phyloP scores from a whole-genome alignment of 176 grass and related monocot species.

The Areca catechu region DNA sequence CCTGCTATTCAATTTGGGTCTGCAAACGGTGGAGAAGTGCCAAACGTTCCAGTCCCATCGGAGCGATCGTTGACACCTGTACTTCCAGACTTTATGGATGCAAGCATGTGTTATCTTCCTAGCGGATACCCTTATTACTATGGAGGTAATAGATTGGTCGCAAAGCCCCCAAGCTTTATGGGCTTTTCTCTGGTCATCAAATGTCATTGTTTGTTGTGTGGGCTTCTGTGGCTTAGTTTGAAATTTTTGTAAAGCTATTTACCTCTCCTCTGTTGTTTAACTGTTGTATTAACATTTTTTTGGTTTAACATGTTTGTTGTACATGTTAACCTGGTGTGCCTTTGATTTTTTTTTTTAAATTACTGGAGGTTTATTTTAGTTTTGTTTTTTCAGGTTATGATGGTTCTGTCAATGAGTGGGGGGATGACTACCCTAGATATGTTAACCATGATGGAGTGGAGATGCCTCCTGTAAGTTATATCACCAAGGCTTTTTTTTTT shows the following conservation, averaged over 20 bases:
- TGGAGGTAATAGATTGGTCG: constrained; percentile 18
- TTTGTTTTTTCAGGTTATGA: constrained; percentile 51
- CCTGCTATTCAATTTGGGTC: constrained; percentile 40
- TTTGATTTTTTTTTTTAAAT: neutral
- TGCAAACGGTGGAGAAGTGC: constrained; percentile 31
- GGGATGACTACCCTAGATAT: constrained; percentile 45
- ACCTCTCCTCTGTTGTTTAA: too few species aligned
- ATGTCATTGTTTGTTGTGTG: too few species aligned
- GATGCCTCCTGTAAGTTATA: constrained; percentile 33
- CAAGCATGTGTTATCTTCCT: constrained; percentile 52
- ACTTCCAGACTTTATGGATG: constrained; percentile 70
- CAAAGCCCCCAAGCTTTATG: too few species aligned
- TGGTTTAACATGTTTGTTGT: neutral
- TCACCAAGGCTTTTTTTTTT: constrained; percentile 3
- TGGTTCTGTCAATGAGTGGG: constrained; percentile 69
- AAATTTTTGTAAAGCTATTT: too few species aligned
- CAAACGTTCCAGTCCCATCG: constrained; percentile 17
- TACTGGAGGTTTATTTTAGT: neutral
- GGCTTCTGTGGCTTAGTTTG: too few species aligned
- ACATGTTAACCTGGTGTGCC: neutral
- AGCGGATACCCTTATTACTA: constrained; percentile 71
- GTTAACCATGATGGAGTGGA: constrained; percentile 57
- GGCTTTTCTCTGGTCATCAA: too few species aligned
- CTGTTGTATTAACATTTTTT: constrained; percentile 1
- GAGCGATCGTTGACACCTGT: constrained; percentile 67